Evolutionary conservation across 106 monocot genomes (phyloP).

Genomic region (Dactylorhiza incarnata): DNA sequence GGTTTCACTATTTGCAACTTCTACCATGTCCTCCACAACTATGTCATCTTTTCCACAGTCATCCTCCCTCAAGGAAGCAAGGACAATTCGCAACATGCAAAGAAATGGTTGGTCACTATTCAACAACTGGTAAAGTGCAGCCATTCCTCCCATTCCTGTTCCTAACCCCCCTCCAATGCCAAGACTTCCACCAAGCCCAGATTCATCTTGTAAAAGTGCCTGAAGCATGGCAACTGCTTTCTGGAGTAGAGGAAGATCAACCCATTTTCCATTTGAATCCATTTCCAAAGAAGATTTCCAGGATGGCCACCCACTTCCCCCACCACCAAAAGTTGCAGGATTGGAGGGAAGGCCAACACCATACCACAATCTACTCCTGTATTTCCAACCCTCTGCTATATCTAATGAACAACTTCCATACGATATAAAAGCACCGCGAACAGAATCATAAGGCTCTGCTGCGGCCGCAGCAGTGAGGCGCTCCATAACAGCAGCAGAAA

Average conservation of each 20-base stretch:
- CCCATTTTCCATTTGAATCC: conserved; percentile 73
- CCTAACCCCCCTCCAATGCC: conserved; percentile 90
- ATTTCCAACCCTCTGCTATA: conserved; percentile 82
- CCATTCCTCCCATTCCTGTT: conserved; percentile 85
- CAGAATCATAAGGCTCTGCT: conserved; percentile 97
- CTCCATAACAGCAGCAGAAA: conserved; percentile 94
- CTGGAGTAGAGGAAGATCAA: conserved; percentile 82
- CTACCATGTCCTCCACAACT: conserved; percentile 55
- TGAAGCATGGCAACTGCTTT: conserved; percentile 88
- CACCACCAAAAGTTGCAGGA: conserved; percentile 56
- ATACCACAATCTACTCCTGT: conserved; percentile 91
- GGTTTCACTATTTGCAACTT: conserved; percentile 35
- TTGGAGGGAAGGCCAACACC: conserved; percentile 79
- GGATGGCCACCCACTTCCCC: conserved; percentile 80
- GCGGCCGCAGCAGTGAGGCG: conserved; percentile 94
- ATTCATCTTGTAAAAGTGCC: conserved; percentile 83
- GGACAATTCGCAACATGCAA: conserved; percentile 90
- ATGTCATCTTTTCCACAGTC: conserved; percentile 70
- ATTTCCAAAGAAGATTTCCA: conserved; percentile 76
- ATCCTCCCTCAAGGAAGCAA: conserved; percentile 86
- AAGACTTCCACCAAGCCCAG: conserved; percentile 79
- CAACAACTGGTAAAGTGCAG: conserved; percentile 80
- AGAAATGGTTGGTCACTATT: conserved; percentile 98
- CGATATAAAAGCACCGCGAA: conserved; percentile 87
- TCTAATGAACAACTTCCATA: conserved; percentile 83